These are phyloP conservation scores for Phaeosphaeria sp. DNA, from an alignment of 2,329 filamentous ascomycete species.

Conservation along the genomic window DNA sequence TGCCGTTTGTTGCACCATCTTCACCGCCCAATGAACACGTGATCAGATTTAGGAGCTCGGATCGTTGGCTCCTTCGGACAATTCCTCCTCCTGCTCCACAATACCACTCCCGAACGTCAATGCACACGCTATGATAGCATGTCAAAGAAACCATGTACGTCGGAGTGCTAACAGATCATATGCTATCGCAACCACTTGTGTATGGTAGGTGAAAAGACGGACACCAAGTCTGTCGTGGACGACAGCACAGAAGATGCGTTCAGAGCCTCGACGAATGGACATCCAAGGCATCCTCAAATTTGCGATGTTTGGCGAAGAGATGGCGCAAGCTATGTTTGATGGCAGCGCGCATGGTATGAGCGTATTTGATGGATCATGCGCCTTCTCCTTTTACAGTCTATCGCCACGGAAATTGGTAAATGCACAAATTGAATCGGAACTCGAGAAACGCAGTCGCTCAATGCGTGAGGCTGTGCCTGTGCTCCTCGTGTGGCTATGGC, in stretches of 20 bases:
- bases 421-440: no score
- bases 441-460: background rate
- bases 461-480: background rate
- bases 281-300: background rate
- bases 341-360: background rate
- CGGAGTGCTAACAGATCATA: background rate
- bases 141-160: background rate
- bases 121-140: background rate
- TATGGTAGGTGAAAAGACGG: background rate
- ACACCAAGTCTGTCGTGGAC: no score
- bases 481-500: background rate
- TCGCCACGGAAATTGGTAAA: background rate
- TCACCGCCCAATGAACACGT: no score
- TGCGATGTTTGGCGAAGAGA: background rate
- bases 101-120: background rate
- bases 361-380: background rate
- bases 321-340: background rate
- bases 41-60: no score
- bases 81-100: background rate
- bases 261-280: background rate
- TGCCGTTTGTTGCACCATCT: no score
- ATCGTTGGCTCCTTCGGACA: no score
- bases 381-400: background rate
- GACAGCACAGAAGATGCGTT: background rate
- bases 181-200: background rate